Evolutionary conservation across 805 yeast genomes (phyloP), one percentile per base, ranked within the genome.

Genomic region (Komagataella ulmi): DNA sequence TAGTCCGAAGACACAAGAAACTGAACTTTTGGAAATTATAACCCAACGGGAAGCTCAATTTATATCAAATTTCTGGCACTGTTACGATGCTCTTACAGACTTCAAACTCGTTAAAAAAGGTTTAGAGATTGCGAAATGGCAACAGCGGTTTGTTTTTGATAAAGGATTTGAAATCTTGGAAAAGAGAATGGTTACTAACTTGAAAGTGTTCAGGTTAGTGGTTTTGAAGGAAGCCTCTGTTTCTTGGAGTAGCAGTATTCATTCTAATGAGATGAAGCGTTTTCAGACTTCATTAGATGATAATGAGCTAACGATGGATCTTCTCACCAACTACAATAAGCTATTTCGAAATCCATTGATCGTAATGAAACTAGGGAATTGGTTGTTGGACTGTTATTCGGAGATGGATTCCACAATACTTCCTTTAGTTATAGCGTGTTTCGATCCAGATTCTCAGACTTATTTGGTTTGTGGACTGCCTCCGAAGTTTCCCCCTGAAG

Each of bases 81-180:
- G 81, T 2, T 79, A 77, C 73, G 83, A 79, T 60, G 74, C 83
- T 1, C 64, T 79, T 44, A 70, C 65, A 48, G 60, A 65, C 30
- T 73, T 77, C 55, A 83, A 81, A 19, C 61, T 77, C 7, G 70
- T 88, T 10, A 60, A 72, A 23, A 77, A 78, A 51, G 99, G 99
- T 2, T 67, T 90, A n/a, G 80, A 78, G 44, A 80, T 81, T 57
- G 97, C 98, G n/a, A 87, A 87, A 61, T 61, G 72, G 24, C 79
- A 88, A 54, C 99, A 93, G 63, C 82, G 82, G 57, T 80, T 87
- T 6, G 80, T 93, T 2, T 93, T 91, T 61, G 76, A 83, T 50
- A 86, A 96, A 0, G 97, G 97, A 2, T 85, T 85, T 64, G 88
- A 91, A n/a, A 75, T 91, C 12, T 73, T 93, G 55, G 97, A 93